Evolutionary conservation across 75 land plant genomes (phyloP).

Genomic region (Isoetes taiwanensis): DNA sequence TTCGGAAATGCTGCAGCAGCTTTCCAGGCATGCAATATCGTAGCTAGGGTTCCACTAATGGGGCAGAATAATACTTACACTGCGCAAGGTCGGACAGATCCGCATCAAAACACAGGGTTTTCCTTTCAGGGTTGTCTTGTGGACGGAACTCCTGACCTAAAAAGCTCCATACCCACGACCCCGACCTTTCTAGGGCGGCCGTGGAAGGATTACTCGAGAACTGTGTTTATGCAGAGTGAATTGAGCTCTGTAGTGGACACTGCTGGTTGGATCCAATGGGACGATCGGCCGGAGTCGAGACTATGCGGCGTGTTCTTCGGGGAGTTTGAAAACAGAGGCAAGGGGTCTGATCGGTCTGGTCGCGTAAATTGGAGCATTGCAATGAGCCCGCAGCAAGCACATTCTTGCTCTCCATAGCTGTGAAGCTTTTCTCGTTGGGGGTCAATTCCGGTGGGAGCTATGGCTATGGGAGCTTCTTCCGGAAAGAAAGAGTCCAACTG

Average conservation of each 20-base stretch:
- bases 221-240: constrained; percentile 21
- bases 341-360: constrained; percentile 29
- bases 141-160: not conserved
- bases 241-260: constrained; percentile 39
- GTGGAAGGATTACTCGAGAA: constrained; percentile 12
- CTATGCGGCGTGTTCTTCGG: constrained; percentile 48
- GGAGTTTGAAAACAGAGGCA: constrained; percentile 57
- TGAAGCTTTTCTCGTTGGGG: too few relatives aligned
- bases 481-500: too few relatives aligned
- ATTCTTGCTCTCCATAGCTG: too few relatives aligned
- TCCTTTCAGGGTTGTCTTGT: constrained; percentile 5
- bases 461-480: too few relatives aligned
- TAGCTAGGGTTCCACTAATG: not conserved
- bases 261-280: constrained; percentile 70
- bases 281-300: constrained; percentile 15
- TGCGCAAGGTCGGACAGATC: constrained; percentile 6
- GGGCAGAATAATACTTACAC: constrained; percentile 5
- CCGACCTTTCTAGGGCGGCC: constrained; percentile 11
- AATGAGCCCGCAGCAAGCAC: too few relatives aligned
- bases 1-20: constrained; percentile 10
- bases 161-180: too few relatives aligned
- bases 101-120: constrained; percentile 9
- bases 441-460: too few relatives aligned
- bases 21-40: constrained; percentile 4
- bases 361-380: constrained; percentile 71